Percentiles rank a stretch among this genome's conserved stretches.
phyloP scores from a whole-genome alignment of 2,329 filamentous ascomycete species.

The Blastomyces silverae region DNA sequence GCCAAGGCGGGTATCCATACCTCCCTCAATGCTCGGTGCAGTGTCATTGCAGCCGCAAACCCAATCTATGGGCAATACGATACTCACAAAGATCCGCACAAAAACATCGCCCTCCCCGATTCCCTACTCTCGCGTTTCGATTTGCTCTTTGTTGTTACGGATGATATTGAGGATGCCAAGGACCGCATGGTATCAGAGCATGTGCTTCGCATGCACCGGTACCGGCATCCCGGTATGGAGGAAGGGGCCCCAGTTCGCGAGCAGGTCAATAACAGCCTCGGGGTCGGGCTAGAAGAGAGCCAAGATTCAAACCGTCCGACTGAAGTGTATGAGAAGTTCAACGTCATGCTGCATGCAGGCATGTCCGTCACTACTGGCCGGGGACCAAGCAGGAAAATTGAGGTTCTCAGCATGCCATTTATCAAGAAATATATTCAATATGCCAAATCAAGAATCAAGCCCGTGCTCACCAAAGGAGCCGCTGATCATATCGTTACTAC shows the following conservation, averaged over 20 bases:
- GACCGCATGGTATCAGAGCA: conserved; percentile 93
- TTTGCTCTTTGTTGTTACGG: conserved; percentile 92
- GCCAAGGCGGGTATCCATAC: conserved; percentile 98
- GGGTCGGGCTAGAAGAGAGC: conserved; percentile 74
- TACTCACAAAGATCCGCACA: conserved; percentile 95
- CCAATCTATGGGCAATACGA: conserved; percentile 98
- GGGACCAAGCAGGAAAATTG: conserved; percentile 66
- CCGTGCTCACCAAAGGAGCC: conserved; percentile 80
- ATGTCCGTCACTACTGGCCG: conserved; percentile 70
- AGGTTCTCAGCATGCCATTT: conserved; percentile 92
- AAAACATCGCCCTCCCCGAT: conserved; percentile 95
- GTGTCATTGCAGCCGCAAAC: conserved; percentile 92
- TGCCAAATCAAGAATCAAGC: conserved; percentile 85
- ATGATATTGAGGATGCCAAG: conserved; percentile 91
- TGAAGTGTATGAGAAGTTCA: conserved; percentile 93
- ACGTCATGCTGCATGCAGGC: conserved; percentile 89
- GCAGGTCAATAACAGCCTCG: conserved; percentile 72
- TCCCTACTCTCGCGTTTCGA: conserved; percentile 97
- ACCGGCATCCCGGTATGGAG: conserved; percentile 84
- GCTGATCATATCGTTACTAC: conserved; percentile 85
- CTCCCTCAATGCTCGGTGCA: conserved; percentile 91
- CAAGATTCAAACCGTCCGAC: conserved; percentile 67
- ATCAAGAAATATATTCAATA: conserved; percentile 99
- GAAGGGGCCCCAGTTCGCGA: conserved; percentile 93
- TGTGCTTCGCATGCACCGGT: conserved; percentile 93